phyloP scores from a whole-genome alignment of 2,329 filamentous ascomycete genomes.

The Aspergillus eucalypticola region DNA sequence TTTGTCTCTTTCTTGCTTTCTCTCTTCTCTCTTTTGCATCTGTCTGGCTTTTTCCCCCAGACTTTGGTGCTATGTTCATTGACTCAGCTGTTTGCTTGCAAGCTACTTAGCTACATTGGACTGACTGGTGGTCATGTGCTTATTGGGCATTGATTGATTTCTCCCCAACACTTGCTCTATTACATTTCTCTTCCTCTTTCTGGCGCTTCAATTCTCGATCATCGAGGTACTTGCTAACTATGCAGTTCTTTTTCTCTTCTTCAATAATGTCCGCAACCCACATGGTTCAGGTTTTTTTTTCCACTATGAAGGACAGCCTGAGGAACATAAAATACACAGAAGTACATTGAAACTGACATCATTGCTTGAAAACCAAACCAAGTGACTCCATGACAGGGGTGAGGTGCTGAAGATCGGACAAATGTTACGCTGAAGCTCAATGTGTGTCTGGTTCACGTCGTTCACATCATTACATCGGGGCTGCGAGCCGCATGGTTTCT shows the following conservation, averaged over 20 bases:
- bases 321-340: constrained; percentile 2
- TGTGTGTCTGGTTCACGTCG: constrained; percentile 37
- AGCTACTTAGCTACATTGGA: neutral
- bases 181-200: too few relatives aligned
- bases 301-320: neutral
- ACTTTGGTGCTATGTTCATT: neutral
- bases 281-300: neutral
- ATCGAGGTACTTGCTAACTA: neutral
- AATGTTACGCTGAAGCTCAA: constrained; percentile 15
- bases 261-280: too few relatives aligned
- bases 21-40: neutral
- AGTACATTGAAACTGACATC: constrained; percentile 4
- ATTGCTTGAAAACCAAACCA: constrained; percentile 8
- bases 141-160: neutral
- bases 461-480: constrained; percentile 54
- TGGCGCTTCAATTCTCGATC: neutral
- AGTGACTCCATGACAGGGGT: neutral
- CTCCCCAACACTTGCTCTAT: neutral
- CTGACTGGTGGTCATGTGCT: neutral
- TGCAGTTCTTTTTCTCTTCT: neutral
- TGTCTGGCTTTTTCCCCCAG: neutral
- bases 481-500: constrained; percentile 33
- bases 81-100: neutral
- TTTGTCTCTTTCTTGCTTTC: neutral
- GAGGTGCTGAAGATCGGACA: constrained; percentile 7